Conservation (phyloP, 495 filamentous ascomycete species). For the Trichoderma asperelloides region DNA sequence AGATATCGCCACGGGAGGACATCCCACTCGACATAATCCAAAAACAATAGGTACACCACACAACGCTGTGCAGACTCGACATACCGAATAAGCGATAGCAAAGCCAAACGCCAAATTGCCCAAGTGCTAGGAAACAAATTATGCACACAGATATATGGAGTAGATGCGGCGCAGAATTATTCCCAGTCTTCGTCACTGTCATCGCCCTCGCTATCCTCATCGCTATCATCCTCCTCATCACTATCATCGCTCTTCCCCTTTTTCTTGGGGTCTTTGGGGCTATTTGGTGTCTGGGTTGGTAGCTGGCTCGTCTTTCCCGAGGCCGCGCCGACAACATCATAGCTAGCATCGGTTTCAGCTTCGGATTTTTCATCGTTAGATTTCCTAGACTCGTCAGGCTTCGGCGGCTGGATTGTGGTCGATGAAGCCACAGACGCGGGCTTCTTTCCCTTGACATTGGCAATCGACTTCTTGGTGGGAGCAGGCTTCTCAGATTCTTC, state of each 20-base stretch:
- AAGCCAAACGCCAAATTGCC: not conserved
- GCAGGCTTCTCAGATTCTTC: constrained; percentile 7
- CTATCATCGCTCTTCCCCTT: constrained; percentile 39
- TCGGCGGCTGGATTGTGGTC: constrained; percentile 44
- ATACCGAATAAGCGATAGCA: not conserved
- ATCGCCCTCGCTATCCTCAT: constrained; percentile 19
- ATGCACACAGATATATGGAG: constrained; percentile 8
- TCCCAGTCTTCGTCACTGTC: constrained; percentile 71
- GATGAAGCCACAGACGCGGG: constrained; percentile 42
- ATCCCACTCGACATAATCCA: constrained; percentile 9
- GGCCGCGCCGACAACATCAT: constrained; percentile 69
- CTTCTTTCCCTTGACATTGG: constrained; percentile 17
- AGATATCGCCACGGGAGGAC: not conserved
- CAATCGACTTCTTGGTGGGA: constrained; percentile 18
- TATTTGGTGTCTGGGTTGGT: constrained; percentile 51
- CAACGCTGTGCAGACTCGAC: not conserved
- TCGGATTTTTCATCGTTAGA: constrained; percentile 81
- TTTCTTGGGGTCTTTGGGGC: constrained; percentile 53
- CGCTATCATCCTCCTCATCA: constrained; percentile 27
- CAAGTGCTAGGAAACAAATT: constrained; percentile 1
- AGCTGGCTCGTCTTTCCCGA: constrained; percentile 76
- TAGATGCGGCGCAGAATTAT: constrained; percentile 31
- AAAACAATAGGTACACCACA: constrained; percentile 10
- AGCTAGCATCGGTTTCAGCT: constrained; percentile 84
- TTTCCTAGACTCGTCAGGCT: constrained; percentile 58